A percentile compares a stretch with the other conserved stretches of the same genome.
Evolutionary conservation across 768 basidiomycete species (phyloP).

Genomic region (Leccinum barrowsii): DNA sequence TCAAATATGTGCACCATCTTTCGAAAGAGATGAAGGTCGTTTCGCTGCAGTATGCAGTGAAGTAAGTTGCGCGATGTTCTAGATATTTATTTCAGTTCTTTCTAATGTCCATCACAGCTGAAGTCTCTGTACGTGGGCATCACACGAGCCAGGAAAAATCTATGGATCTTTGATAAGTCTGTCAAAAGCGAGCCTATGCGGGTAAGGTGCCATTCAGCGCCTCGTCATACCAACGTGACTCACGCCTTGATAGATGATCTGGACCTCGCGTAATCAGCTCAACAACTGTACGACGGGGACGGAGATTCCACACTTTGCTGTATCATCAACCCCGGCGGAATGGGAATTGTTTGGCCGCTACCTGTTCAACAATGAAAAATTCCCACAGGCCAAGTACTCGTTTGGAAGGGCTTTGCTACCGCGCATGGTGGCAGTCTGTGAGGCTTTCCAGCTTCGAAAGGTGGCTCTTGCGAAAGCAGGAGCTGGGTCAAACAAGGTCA

Average conservation of each 20-base stretch:
- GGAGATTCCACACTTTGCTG: conserved; percentile 52
- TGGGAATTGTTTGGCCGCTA: conserved; percentile 42
- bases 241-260: conserved; percentile 40
- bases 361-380: conserved; percentile 39
- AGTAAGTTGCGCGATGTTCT: conserved; percentile 31
- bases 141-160: conserved; percentile 62
- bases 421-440: conserved; percentile 43
- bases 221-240: neutral
- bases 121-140: conserved; percentile 70
- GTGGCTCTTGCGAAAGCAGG: conserved; percentile 38
- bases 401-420: conserved; percentile 45
- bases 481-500: conserved; percentile 12
- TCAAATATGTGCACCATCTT: conserved; percentile 38
- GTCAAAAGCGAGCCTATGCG: conserved; percentile 53
- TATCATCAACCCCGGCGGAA: conserved; percentile 47
- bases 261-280: conserved; percentile 45
- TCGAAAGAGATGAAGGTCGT: conserved; percentile 40
- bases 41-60: conserved; percentile 59
- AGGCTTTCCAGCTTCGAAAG: conserved; percentile 54
- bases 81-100: neutral
- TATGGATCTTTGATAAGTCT: conserved; percentile 69
- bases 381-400: conserved; percentile 51
- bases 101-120: conserved; percentile 37
- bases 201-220: conserved; percentile 28
- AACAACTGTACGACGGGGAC: conserved; percentile 46